These are phyloP conservation scores for Synchytrium microbalum DNA, from an alignment of 371 early-diverging fungal species.

Conservation along the genomic window DNA sequence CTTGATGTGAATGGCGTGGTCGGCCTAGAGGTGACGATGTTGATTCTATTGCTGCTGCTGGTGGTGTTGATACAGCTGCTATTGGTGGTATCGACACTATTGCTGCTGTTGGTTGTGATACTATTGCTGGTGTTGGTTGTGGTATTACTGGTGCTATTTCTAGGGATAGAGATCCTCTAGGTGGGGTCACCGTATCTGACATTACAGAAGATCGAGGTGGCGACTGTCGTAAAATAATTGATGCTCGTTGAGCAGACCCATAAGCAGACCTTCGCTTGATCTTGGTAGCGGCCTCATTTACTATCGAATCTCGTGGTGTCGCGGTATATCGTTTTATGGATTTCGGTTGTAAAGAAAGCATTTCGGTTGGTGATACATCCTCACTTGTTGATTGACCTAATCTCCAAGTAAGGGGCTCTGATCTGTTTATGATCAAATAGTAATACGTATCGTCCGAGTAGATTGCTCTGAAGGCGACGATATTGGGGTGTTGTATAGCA, in stretches of 20 bases:
- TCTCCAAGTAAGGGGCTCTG: conserved; percentile 10
- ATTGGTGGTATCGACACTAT: not conserved
- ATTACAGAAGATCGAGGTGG: not conserved
- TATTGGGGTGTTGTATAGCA: conserved; percentile 14
- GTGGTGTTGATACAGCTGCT: not conserved
- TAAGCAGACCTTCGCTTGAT: not conserved
- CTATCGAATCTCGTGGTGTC: not conserved
- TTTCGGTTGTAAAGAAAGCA: not conserved
- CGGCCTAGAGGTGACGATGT: conserved; percentile 8
- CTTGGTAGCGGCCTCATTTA: not conserved
- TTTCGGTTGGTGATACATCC: not conserved
- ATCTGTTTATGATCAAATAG: conserved; percentile 19
- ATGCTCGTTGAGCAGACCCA: no score
- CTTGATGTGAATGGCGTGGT: conserved; percentile 24
- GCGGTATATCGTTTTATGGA: not conserved
- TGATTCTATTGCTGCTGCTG: not conserved
- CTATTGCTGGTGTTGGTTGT: not conserved
- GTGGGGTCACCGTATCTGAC: not conserved
- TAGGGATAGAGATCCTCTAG: not conserved
- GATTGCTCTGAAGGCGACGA: conserved; percentile 13
- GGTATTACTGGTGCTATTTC: not conserved
- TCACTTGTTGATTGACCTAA: not conserved
- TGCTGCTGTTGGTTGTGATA: not conserved
- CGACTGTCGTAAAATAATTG: not conserved
- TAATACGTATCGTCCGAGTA: conserved; percentile 10